Conservation (phyloP, 2,329 filamentous ascomycete genomes). For the Leptographium lundbergii region DNA sequence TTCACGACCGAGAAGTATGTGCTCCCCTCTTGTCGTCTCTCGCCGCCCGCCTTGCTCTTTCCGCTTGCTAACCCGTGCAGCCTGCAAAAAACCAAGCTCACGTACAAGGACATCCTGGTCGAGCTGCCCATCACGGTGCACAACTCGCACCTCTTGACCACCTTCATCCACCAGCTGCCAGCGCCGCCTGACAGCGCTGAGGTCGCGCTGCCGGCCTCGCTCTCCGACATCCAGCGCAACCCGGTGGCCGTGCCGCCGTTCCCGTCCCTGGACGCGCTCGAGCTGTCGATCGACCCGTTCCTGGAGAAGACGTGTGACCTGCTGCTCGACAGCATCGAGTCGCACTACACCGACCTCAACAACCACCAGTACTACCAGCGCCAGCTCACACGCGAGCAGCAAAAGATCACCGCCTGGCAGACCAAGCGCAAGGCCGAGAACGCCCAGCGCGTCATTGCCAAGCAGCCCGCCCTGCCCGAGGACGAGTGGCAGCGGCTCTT, state of each 20-base stretch:
- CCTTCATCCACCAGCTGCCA: constrained; percentile 87
- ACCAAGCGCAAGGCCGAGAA: constrained; percentile 96
- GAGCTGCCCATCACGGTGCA: constrained; percentile 84
- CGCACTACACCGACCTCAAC: constrained; percentile 96
- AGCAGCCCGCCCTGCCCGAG: constrained; percentile 81
- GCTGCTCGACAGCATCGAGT: constrained; percentile 91
- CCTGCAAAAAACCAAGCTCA: constrained; percentile 85
- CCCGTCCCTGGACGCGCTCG: constrained; percentile 80
- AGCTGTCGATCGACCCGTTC: constrained; percentile 92
- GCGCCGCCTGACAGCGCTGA: constrained; percentile 48
- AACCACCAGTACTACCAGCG: constrained; percentile 97
- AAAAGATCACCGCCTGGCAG: constrained; percentile 95
- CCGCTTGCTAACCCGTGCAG: constrained; percentile 28
- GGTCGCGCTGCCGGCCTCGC: constrained; percentile 63
- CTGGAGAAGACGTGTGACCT: constrained; percentile 97
- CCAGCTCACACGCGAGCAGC: constrained; percentile 83
- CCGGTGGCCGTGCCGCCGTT: constrained; percentile 53
- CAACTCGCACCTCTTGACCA: constrained; percentile 94
- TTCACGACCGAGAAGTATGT: constrained; percentile 89
- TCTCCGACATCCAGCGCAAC: constrained; percentile 63
- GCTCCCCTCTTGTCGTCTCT: constrained; percentile 14
- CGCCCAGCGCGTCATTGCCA: constrained; percentile 66
- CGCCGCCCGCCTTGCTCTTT: background rate
- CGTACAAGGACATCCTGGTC: constrained; percentile 85
- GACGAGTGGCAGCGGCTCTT: constrained; percentile 98